Evolutionary conservation across 768 basidiomycete genomes (phyloP).

Genomic region (Agaricus sinodeliciosus): DNA sequence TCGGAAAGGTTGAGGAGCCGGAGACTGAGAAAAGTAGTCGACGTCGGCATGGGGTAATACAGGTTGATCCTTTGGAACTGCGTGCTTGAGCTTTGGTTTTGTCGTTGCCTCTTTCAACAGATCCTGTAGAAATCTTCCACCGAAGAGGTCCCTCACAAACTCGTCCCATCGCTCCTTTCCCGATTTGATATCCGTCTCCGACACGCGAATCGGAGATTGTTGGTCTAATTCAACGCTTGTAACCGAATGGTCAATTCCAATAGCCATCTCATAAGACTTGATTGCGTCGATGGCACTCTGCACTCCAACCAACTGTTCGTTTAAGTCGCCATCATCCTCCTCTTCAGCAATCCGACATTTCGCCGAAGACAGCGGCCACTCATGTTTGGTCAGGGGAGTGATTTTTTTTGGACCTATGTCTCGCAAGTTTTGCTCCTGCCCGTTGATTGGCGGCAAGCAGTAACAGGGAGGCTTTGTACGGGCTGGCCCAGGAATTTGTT

Average conservation of each 20-base stretch:
- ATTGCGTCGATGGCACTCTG: constrained; percentile 29
- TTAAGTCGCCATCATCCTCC: constrained; percentile 22
- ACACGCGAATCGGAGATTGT: constrained; percentile 17
- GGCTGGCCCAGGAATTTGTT: constrained; percentile 15
- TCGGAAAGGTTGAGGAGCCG: constrained; percentile 36
- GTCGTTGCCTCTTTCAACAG: constrained; percentile 1
- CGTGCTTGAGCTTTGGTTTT: neutral
- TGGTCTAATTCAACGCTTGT: constrained; percentile 12
- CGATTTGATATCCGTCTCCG: constrained; percentile 26
- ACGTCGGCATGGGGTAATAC: constrained; percentile 10
- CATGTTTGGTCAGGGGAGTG: neutral
- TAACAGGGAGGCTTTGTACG: constrained; percentile 24
- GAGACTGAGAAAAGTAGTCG: constrained; percentile 39
- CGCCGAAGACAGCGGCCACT: constrained; percentile 5
- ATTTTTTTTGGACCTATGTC: neutral
- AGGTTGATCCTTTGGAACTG: neutral
- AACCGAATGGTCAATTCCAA: constrained; percentile 30
- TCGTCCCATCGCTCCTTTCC: constrained; percentile 36
- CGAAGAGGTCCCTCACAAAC: constrained; percentile 33
- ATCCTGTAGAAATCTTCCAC: constrained; percentile 7
- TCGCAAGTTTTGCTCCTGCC: constrained; percentile 9
- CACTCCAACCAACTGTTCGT: constrained; percentile 33
- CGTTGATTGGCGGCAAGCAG: constrained; percentile 23
- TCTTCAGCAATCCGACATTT: constrained; percentile 16
- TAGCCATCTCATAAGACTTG: constrained; percentile 31